Evolutionary conservation across 257 asterid genomes (phyloP).

Genomic region (Petunia secreta): DNA sequence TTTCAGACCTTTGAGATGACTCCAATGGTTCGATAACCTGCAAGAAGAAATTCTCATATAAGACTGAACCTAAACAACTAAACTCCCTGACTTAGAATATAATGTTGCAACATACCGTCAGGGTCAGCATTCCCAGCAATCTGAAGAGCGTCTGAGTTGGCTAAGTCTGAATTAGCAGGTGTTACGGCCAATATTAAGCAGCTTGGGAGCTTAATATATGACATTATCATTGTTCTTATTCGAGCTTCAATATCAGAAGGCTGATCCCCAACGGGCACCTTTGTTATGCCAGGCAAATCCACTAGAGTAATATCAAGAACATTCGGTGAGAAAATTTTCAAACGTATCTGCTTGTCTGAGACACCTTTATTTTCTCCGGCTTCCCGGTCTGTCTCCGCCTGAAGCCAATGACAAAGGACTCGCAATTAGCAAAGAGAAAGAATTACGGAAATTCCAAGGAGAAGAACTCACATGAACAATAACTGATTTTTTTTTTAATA

Average conservation of each 20-base stretch:
- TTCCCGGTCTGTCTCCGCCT: conserved; percentile 93
- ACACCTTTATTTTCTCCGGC: conserved; percentile 89
- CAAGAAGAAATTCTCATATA: conserved; percentile 33
- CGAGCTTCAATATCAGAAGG: conserved; percentile 96
- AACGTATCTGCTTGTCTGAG: conserved; percentile 81
- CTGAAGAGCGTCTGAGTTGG: conserved; percentile 98
- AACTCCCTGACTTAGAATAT: background rate
- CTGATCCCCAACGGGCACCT: conserved; percentile 97
- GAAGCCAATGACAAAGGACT: background rate
- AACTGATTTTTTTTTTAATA: background rate
- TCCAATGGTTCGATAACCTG: conserved; percentile 96
- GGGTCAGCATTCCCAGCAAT: conserved; percentile 97
- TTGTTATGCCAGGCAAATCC: conserved; percentile 96
- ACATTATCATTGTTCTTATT: conserved; percentile 92
- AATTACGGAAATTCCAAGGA: conserved; percentile 15
- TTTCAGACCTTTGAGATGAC: conserved; percentile 80
- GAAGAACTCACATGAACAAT: background rate
- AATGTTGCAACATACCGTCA: conserved; percentile 56
- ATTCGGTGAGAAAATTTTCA: conserved; percentile 87
- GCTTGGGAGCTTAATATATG: conserved; percentile 65
- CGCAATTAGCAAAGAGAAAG: conserved; percentile 29
- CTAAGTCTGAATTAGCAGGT: conserved; percentile 95
- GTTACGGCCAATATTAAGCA: conserved; percentile 93
- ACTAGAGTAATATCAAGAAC: conserved; percentile 95
- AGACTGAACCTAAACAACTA: conserved; percentile 16